Percentiles rank a stretch among this genome's conserved stretches.
Conservation (phyloP, 495 filamentous ascomycete genomes). For the Hypoxylon subgilvum region DNA sequence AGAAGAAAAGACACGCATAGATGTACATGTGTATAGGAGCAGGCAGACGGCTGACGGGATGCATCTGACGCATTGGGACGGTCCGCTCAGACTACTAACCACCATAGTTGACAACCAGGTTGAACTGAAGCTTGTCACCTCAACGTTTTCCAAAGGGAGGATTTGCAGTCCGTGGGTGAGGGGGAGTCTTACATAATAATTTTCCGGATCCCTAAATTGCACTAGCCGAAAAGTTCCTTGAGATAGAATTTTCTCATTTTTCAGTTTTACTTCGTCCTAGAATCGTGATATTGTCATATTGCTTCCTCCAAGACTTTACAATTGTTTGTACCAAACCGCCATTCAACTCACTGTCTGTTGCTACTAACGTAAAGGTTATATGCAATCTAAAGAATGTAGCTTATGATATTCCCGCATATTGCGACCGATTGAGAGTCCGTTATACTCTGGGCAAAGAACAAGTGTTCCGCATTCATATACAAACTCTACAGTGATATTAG, state of each 20-base stretch:
- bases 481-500: too few relatives aligned
- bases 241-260: constrained; percentile 15
- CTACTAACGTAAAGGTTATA: too few relatives aligned
- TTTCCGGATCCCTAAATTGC: constrained; percentile 6
- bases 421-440: too few relatives aligned
- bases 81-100: constrained; percentile 17
- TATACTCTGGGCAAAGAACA: constrained; percentile 5
- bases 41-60: neutral
- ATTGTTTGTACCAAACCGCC: too few relatives aligned
- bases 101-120: neutral
- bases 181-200: constrained; percentile 11
- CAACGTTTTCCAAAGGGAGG: neutral
- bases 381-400: too few relatives aligned
- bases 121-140: neutral
- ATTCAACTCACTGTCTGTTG: too few relatives aligned
- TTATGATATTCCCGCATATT: too few relatives aligned
- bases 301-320: too few relatives aligned
- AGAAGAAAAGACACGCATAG: too few relatives aligned
- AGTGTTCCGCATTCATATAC: constrained; percentile 1
- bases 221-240: neutral
- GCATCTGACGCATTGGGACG: constrained; percentile 20
- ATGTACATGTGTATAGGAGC: too few relatives aligned
- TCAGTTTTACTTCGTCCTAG: neutral
- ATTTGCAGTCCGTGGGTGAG: neutral
- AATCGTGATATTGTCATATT: neutral